Evolutionary conservation across 208 protist genomes (phyloP).

Genomic region (Crithidia brevicula): DNA sequence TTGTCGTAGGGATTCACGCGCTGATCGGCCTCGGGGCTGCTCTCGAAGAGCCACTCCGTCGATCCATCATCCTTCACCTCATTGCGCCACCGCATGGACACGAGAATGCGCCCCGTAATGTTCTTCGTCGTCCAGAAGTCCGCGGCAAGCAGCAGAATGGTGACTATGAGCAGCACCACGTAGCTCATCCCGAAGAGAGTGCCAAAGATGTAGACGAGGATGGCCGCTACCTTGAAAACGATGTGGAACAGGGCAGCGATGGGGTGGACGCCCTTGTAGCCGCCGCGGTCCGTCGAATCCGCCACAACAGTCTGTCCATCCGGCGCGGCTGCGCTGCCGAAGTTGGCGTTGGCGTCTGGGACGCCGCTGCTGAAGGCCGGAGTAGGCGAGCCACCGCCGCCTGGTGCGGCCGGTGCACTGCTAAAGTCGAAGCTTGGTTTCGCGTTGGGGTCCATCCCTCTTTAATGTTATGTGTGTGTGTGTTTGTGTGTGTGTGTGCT

Average conservation of each 20-base stretch:
- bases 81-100: slow-evolving; percentile 96
- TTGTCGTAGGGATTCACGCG: slow-evolving; percentile 81
- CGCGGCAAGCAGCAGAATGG: slow-evolving; percentile 84
- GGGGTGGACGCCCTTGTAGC: slow-evolving; percentile 87
- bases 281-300: slow-evolving; percentile 24
- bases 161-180: slow-evolving; percentile 86
- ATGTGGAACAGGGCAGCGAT: slow-evolving; percentile 89
- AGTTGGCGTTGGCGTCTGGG: neutral
- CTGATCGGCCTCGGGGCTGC: slow-evolving; percentile 57
- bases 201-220: slow-evolving; percentile 86
- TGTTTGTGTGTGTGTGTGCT: neutral
- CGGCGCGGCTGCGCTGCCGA: neutral
- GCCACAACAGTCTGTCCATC: slow-evolving; percentile 17
- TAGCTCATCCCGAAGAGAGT: slow-evolving; percentile 63
- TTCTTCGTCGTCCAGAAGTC: slow-evolving; percentile 98
- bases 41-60: slow-evolving; percentile 95
- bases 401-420: slow-evolving; percentile 14
- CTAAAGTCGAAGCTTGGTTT: slow-evolving; percentile 29
- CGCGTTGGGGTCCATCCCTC: slow-evolving; percentile 16
- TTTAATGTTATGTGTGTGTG: neutral
- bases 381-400: neutral
- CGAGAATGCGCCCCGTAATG: slow-evolving; percentile 93
- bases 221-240: slow-evolving; percentile 79
- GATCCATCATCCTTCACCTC: slow-evolving; percentile 93
- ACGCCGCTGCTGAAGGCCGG: slow-evolving; percentile 15